Percentiles rank a stretch among this genome's conserved stretches.
Conservation (phyloP, 1,139 yeast species). For the Pichia sp. region DNA sequence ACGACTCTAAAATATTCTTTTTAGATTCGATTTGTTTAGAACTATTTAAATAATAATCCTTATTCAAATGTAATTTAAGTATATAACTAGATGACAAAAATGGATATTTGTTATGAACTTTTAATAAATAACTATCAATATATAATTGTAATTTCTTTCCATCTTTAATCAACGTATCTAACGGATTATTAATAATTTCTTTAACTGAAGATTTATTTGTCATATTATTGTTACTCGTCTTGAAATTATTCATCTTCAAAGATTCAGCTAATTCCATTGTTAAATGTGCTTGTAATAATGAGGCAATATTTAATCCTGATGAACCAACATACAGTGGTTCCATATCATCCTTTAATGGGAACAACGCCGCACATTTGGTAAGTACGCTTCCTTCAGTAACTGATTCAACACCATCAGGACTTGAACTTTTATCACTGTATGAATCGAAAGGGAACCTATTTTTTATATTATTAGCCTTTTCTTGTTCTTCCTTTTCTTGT, state of each 20-base stretch:
- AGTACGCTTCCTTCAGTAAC: background rate
- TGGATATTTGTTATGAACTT: constrained; percentile 12
- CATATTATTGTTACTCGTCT: background rate
- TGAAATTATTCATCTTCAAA: background rate
- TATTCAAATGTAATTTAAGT: constrained; percentile 6
- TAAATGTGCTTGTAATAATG: constrained; percentile 12
- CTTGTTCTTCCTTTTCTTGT: background rate
- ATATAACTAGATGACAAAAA: constrained; percentile 7
- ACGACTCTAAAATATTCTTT: constrained; percentile 3
- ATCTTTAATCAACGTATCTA: background rate
- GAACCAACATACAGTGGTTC: constrained; percentile 17
- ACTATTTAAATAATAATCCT: constrained; percentile 1
- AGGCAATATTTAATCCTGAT: constrained; percentile 15
- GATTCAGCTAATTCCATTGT: constrained; percentile 2
- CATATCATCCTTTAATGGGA: constrained; percentile 17
- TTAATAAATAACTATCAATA: background rate
- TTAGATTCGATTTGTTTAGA: background rate
- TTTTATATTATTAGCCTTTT: background rate
- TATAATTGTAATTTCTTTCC: background rate
- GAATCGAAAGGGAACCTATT: background rate
- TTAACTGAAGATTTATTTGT: background rate
- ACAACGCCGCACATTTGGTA: constrained; percentile 15
- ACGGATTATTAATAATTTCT: background rate
- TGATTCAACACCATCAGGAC: background rate
- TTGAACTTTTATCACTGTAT: background rate